phyloP scores from a whole-genome alignment of 1,139 yeast species.

The Petasospora fabianii region DNA sequence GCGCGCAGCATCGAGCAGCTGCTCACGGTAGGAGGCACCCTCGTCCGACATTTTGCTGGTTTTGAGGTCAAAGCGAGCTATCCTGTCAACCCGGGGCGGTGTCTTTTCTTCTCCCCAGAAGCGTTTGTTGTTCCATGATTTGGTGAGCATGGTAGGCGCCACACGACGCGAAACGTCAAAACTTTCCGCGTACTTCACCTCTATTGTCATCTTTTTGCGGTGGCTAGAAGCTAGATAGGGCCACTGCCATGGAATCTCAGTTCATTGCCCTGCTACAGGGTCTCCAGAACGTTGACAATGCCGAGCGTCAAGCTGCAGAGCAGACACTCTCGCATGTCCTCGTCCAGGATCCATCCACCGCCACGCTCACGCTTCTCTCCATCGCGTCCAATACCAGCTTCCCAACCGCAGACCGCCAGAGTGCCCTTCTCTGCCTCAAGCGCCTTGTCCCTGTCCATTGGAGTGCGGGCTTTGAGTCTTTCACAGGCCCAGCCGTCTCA shows the following conservation, averaged over 20 bases:
- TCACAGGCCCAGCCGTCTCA: slow-evolving; percentile 60
- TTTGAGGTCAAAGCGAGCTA: too few species aligned
- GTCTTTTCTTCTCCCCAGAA: too few species aligned
- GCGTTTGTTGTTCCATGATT: too few species aligned
- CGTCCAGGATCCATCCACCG: slow-evolving; percentile 30
- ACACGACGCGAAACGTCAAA: slow-evolving; percentile 3
- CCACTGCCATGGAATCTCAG: slow-evolving; percentile 8
- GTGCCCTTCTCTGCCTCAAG: slow-evolving; percentile 67
- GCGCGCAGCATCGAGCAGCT: slow-evolving; percentile 81
- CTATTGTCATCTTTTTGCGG: too few species aligned
- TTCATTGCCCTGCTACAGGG: slow-evolving; percentile 13
- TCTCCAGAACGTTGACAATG: slow-evolving; percentile 32
- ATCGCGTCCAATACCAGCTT: slow-evolving; percentile 24
- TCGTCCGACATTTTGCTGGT: slow-evolving; percentile 31
- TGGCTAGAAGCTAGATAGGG: neutral
- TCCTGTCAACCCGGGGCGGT: too few species aligned
- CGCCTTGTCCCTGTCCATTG: slow-evolving; percentile 70
- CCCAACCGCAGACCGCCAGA: slow-evolving; percentile 43
- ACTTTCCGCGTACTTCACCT: too few species aligned
- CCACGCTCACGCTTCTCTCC: slow-evolving; percentile 28
- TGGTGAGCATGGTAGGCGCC: too few species aligned
- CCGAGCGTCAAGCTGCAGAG: slow-evolving; percentile 32
- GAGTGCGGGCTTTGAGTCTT: slow-evolving; percentile 83
- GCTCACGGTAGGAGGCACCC: slow-evolving; percentile 81
- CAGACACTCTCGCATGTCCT: slow-evolving; percentile 25